phyloP scores from a whole-genome alignment of 2,329 filamentous ascomycete genomes.

The Calonectria multiphialidica region DNA sequence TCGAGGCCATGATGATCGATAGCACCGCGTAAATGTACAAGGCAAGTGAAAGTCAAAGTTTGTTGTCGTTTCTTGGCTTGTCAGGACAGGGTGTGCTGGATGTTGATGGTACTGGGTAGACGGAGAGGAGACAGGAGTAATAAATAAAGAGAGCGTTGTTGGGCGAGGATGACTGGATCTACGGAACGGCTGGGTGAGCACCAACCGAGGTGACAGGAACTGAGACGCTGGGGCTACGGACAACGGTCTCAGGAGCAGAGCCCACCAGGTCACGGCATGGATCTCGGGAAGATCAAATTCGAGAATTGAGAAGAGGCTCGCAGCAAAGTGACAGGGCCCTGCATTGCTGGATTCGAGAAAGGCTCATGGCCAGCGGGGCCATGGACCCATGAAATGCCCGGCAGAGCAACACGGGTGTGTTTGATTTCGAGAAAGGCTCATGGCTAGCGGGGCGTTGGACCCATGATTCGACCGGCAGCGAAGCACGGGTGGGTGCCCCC shows the following conservation, averaged over 20 bases:
- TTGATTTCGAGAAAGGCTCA: neutral
- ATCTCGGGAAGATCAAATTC: constrained; percentile 24
- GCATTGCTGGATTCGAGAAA: neutral
- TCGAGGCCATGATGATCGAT: constrained; percentile 30
- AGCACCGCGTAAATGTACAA: neutral
- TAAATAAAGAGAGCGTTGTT: constrained; percentile 8
- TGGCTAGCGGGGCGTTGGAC: neutral
- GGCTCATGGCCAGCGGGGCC: neutral
- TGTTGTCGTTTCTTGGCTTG: constrained; percentile 5
- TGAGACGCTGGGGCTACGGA: neutral
- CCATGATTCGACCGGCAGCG: constrained; percentile 9
- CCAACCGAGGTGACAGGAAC: constrained; percentile 19
- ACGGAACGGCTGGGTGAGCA: constrained; percentile 12
- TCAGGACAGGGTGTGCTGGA: neutral
- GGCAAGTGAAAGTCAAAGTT: constrained; percentile 1
- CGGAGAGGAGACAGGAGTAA: neutral
- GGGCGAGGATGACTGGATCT: neutral
- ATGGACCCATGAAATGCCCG: neutral
- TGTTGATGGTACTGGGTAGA: neutral
- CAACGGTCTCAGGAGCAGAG: constrained; percentile 2
- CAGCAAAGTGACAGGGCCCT: neutral
- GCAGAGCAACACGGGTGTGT: neutral
- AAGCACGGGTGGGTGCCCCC: constrained; percentile 5
- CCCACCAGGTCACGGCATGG: constrained; percentile 24
- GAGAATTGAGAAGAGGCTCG: constrained; percentile 4